A percentile compares a stretch with the other conserved stretches of the same genome.
Conservation (phyloP, 768 basidiomycete genomes). For the Strobilomyces confusus region DNA sequence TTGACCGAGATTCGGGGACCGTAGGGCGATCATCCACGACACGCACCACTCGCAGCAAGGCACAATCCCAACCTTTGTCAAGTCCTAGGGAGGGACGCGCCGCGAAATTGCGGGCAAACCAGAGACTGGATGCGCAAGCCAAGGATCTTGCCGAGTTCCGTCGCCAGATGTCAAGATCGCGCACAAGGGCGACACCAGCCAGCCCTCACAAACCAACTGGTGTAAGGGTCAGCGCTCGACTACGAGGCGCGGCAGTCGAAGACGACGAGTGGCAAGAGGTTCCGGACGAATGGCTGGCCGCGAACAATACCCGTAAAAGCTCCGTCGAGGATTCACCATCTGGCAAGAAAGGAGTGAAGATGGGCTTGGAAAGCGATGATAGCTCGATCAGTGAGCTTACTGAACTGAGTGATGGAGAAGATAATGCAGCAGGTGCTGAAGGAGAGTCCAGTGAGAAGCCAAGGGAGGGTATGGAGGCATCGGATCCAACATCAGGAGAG, state of each 20-base stretch:
- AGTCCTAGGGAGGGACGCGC: conserved; percentile 51
- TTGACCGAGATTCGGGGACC: conserved; percentile 1
- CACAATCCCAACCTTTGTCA: conserved; percentile 16
- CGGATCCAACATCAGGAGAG: neutral
- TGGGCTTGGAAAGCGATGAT: conserved; percentile 59
- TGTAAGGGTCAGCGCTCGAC: conserved; percentile 61
- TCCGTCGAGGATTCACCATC: conserved; percentile 10
- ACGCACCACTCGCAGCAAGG: conserved; percentile 15
- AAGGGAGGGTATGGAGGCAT: conserved; percentile 2
- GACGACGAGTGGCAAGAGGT: conserved; percentile 75
- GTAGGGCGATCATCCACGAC: conserved; percentile 4
- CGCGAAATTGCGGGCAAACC: conserved; percentile 69
- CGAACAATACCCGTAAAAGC: conserved; percentile 17
- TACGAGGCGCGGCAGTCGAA: conserved; percentile 50
- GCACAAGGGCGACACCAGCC: conserved; percentile 6
- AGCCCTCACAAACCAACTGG: conserved; percentile 40
- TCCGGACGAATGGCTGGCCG: conserved; percentile 64
- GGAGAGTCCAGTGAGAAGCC: neutral
- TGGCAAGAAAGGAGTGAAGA: conserved; percentile 31
- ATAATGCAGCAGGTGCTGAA: conserved; percentile 23
- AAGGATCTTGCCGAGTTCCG: conserved; percentile 63
- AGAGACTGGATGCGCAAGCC: conserved; percentile 63
- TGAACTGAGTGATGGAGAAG: conserved; percentile 54
- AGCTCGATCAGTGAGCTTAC: conserved; percentile 72
- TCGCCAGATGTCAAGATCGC: conserved; percentile 36